Base-by-base conservation (phyloP, 2,329 filamentous ascomycete species). In the Chrysosporium queenslandicum region DNA sequence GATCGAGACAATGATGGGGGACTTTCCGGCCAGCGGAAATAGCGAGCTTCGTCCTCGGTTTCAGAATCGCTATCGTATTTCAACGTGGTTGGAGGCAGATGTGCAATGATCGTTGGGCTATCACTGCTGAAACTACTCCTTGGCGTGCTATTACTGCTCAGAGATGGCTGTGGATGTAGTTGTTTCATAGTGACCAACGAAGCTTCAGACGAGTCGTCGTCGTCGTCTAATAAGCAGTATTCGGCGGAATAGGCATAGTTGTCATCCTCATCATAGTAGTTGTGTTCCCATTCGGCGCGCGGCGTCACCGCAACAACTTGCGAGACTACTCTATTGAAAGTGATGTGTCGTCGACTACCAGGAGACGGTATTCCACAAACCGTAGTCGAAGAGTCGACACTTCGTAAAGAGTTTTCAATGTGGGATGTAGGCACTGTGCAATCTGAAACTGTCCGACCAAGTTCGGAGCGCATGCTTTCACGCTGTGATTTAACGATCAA, bases 251-350 rank as follows among this genome's bases (percentile, higher is more conserved):
- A 57, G 27, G 60, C 29, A 46, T 64, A 61, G 12, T 63, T 64
- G 57, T 67, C 69, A 18, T 65, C 64, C 29, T 69, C 66, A 39
- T 67, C 69, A 16, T 65, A 64, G 30, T 69, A 65, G 39, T 50
- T 27, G 1, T 68, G 69, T 58, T 69, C 70, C 30, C 72, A 68
- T 34, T 60, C 65, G 36, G 69, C 67, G 20, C 60, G 60, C 3
- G 94, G 94, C 60, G 82, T 78, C 29, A 98, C 81, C 6, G 92
- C 92, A 58, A 96, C 96, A 66, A 90, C 96, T 66, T 97, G 91
- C 66, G 90, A 84, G 2, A 98, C 92, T 70, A 91, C 86, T 64
- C 96, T 87, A 64, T 96, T 92, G 68, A 98, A 98, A 63, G 94
- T 87, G 58, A 98, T 97, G 66, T 95, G 91, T 55, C 83, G 89